Conservation (phyloP, 805 yeast species). For the Lachancea sp. region DNA sequence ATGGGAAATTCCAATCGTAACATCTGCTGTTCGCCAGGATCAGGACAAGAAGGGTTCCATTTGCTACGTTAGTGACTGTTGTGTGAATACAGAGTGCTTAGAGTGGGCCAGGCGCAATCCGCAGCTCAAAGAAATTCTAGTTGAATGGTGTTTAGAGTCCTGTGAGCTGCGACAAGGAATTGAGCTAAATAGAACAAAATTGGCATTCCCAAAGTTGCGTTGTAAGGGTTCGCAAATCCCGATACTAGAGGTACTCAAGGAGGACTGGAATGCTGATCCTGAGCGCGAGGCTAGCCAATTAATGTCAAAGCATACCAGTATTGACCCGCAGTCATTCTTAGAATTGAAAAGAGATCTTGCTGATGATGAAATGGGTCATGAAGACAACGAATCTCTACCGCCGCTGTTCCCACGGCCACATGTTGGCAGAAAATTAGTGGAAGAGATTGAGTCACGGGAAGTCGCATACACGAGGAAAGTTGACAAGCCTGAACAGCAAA, state of each 20-base stretch:
- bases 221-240: constrained; percentile 55
- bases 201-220: constrained; percentile 62
- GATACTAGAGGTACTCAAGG: constrained; percentile 38
- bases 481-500: not conserved
- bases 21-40: constrained; percentile 49
- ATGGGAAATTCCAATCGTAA: constrained; percentile 83
- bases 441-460: not conserved
- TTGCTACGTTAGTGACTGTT: constrained; percentile 72
- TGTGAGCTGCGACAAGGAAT: constrained; percentile 52
- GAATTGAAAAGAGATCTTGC: constrained; percentile 34
- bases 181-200: constrained; percentile 52
- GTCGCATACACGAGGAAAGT: not conserved
- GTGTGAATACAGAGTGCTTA: constrained; percentile 58
- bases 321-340: constrained; percentile 40
- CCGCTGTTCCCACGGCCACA: constrained; percentile 22
- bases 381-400: constrained; percentile 13
- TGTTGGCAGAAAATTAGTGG: not conserved
- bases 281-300: constrained; percentile 33
- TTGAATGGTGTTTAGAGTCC: constrained; percentile 81
- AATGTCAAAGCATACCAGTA: constrained; percentile 27
- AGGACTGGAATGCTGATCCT: constrained; percentile 38
- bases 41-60: constrained; percentile 63
- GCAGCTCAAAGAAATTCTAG: constrained; percentile 56
- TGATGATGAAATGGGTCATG: constrained; percentile 6
- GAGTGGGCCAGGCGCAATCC: constrained; percentile 52